Evolutionary conservation across 2,329 filamentous ascomycete genomes (phyloP).

Genomic region (Xylaria digitata): DNA sequence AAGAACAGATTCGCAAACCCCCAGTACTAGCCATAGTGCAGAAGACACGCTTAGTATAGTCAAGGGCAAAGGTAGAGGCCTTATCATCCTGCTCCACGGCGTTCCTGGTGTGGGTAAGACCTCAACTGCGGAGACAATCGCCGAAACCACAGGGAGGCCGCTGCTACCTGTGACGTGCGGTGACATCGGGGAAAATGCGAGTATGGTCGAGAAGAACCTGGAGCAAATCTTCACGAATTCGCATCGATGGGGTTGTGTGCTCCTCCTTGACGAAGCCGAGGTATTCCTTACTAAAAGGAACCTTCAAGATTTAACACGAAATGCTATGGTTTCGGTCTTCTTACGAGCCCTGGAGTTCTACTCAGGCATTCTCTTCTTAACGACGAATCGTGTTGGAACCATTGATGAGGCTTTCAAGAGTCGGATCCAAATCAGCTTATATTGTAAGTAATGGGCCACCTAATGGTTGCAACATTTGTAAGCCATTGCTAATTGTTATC

Average conservation of each 20-base stretch:
- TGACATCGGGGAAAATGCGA: conserved; percentile 51
- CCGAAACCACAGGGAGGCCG: conserved; percentile 48
- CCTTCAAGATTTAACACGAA: conserved; percentile 39
- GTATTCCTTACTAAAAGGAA: conserved; percentile 30
- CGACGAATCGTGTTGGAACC: conserved; percentile 55
- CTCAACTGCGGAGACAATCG: conserved; percentile 29
- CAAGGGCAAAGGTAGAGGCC: conserved; percentile 45
- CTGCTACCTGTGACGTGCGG: conserved; percentile 53
- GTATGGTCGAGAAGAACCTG: conserved; percentile 46
- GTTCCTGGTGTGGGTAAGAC: conserved; percentile 40
- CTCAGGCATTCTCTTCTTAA: conserved; percentile 53
- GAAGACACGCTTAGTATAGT: conserved; percentile 36
- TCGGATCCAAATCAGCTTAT: conserved; percentile 52
- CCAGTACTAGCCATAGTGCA: conserved; percentile 44
- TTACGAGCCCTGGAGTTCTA: conserved; percentile 50
- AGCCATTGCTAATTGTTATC: not conserved
- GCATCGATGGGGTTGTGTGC: conserved; percentile 35
- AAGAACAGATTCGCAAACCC: conserved; percentile 4
- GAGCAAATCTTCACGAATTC: conserved; percentile 36
- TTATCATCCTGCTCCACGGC: conserved; percentile 40
- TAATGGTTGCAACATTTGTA: conserved; percentile 38
- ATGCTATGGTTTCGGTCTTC: conserved; percentile 50
- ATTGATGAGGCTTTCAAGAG: conserved; percentile 57
- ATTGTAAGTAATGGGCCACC: conserved; percentile 52
- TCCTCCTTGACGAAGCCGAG: conserved; percentile 41